phyloP scores from a whole-genome alignment of 139 green algal genomes.

The Pycnococcus provasolii region DNA sequence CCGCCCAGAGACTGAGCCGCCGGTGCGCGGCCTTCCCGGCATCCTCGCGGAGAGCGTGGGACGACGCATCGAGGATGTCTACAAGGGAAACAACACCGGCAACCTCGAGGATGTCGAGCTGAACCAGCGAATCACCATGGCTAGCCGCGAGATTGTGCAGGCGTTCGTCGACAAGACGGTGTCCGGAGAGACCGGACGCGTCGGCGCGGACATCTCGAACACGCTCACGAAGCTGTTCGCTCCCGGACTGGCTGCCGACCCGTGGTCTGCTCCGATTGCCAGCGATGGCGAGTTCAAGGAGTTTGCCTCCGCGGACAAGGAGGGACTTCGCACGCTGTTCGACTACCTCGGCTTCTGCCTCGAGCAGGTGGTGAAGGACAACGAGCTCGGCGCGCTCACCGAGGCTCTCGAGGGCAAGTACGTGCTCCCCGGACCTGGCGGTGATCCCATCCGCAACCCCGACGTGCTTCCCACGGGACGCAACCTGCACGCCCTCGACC shows the following conservation, averaged over 20 bases:
- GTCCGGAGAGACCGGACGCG: conserved; percentile 33
- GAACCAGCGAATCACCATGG: conserved; percentile 79
- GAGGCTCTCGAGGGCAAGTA: conserved; percentile 82
- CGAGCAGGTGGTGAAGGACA: conserved; percentile 88
- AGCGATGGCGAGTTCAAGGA: conserved; percentile 42
- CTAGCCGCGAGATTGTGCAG: conserved; percentile 51
- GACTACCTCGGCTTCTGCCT: conserved; percentile 95
- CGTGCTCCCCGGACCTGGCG: conserved; percentile 84
- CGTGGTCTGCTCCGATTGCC: conserved; percentile 37
- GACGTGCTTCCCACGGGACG: conserved; percentile 94
- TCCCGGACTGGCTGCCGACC: conserved; percentile 11
- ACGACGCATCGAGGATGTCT: conserved; percentile 87
- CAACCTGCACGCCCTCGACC: conserved; percentile 99
- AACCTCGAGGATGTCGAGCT: conserved; percentile 78
- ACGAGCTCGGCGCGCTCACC: conserved; percentile 86
- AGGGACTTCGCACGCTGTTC: conserved; percentile 74
- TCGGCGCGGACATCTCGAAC: conserved; percentile 12
- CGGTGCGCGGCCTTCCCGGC: conserved; percentile 69
- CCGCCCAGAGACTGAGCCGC: conserved; percentile 51
- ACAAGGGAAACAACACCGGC: conserved; percentile 56
- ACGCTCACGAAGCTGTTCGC: conserved; percentile 25
- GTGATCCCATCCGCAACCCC: conserved; percentile 98
- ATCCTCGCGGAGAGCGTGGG: conserved; percentile 77
- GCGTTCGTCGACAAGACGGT: conserved; percentile 77
- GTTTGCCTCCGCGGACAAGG: conserved; percentile 64